Percentiles rank a stretch among this genome's conserved stretches.
Conservation (phyloP, 441 rosid species). For the Breynia disticha region DNA sequence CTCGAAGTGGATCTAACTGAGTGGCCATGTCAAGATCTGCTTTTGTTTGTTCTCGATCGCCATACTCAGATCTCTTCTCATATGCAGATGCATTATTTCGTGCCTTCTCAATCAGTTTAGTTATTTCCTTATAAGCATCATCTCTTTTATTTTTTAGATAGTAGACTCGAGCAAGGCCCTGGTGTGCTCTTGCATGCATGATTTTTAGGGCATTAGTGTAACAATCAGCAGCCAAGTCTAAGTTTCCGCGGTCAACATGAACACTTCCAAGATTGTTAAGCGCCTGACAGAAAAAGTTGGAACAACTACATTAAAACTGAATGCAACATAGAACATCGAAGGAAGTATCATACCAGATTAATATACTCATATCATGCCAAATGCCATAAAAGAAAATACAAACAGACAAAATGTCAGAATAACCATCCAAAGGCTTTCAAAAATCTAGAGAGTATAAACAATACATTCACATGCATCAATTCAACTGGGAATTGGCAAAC, state of each 20-base stretch:
- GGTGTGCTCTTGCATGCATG: slow-evolving; percentile 92
- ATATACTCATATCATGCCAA: too few relatives aligned
- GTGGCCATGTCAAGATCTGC: slow-evolving; percentile 91
- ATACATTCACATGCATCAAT: too few relatives aligned
- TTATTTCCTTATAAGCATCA: slow-evolving; percentile 86
- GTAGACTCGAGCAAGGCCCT: slow-evolving; percentile 94
- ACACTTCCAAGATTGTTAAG: slow-evolving; percentile 97
- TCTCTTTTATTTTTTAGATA: slow-evolving; percentile 61
- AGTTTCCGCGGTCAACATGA: slow-evolving; percentile 55
- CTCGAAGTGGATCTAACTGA: slow-evolving; percentile 79
- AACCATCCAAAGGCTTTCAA: too few relatives aligned
- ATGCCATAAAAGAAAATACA: too few relatives aligned
- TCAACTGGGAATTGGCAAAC: too few relatives aligned
- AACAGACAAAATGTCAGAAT: too few relatives aligned
- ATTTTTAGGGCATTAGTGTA: slow-evolving; percentile 84
- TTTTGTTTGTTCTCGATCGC: slow-evolving; percentile 77
- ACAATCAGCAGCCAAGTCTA: slow-evolving; percentile 92
- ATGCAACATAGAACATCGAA: background rate
- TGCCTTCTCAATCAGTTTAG: slow-evolving; percentile 79
- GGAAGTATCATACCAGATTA: too few relatives aligned
- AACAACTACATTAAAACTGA: background rate
- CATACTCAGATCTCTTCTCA: slow-evolving; percentile 95
- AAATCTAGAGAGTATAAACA: too few relatives aligned
- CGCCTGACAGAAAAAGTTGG: slow-evolving; percentile 42
- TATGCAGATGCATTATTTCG: slow-evolving; percentile 84